phyloP scores from a whole-genome alignment of 768 basidiomycete genomes.

The Suillus alpinus region DNA sequence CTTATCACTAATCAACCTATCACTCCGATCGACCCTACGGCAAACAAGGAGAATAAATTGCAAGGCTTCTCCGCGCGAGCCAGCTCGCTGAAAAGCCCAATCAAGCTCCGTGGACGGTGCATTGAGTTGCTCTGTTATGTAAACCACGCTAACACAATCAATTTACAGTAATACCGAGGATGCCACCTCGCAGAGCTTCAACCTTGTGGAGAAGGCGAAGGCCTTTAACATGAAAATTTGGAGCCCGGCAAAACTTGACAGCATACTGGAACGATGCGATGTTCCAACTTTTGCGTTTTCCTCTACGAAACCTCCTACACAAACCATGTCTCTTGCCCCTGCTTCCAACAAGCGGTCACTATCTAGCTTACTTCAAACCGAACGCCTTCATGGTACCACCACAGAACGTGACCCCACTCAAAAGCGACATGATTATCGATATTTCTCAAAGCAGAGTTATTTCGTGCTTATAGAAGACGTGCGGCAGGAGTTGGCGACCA shows the following conservation, averaged over 20 bases:
- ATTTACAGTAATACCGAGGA: conserved; percentile 31
- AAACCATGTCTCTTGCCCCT: conserved; percentile 29
- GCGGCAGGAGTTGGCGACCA: conserved; percentile 76
- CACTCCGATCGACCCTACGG: conserved; percentile 31
- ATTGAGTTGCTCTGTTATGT: conserved; percentile 14
- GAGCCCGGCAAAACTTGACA: conserved; percentile 68
- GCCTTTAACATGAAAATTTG: conserved; percentile 84
- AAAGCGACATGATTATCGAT: conserved; percentile 82
- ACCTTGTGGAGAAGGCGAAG: conserved; percentile 63
- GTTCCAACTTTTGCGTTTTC: conserved; percentile 29
- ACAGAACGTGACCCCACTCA: conserved; percentile 91
- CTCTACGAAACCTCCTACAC: conserved; percentile 22
- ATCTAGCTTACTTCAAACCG: conserved; percentile 69
- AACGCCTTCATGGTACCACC: conserved; percentile 77
- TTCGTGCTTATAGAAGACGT: conserved; percentile 94
- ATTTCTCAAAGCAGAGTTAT: conserved; percentile 72
- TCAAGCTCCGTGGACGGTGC: conserved; percentile 59
- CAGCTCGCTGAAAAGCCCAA: conserved; percentile 58
- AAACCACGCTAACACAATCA: conserved; percentile 1
- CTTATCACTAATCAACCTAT: conserved; percentile 66
- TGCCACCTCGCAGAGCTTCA: conserved; percentile 33
- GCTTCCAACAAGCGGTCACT: conserved; percentile 45
- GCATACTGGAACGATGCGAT: conserved; percentile 68
- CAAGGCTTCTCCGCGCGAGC: conserved; percentile 24
- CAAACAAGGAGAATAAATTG: conserved; percentile 66